phyloP scores from a whole-genome alignment of 345 rosid species.

The Lumnitzera littorea region DNA sequence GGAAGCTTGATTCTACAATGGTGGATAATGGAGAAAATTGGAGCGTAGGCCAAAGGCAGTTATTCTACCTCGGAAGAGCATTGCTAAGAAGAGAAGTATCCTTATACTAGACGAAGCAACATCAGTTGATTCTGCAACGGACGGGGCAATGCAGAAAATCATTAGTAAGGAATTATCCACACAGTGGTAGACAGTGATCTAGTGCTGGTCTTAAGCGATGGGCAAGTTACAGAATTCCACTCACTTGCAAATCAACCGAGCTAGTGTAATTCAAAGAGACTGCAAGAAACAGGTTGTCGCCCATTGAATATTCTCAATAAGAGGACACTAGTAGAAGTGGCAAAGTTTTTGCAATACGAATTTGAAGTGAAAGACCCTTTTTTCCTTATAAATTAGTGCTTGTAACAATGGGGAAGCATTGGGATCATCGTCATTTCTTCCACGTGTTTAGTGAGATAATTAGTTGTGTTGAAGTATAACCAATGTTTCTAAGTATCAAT shows the following conservation, averaged over 20 bases:
- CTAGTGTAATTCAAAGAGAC: not conserved
- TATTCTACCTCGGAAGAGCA: slow-evolving; percentile 80
- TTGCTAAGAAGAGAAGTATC: slow-evolving; percentile 72
- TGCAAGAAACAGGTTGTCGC: no score
- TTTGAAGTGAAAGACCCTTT: no score
- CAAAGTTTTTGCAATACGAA: no score
- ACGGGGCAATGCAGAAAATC: slow-evolving; percentile 70
- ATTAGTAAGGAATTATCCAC: slow-evolving; percentile 78
- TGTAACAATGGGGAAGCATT: no score
- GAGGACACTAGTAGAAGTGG: no score
- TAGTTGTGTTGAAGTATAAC: no score
- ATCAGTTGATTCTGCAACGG: slow-evolving; percentile 90
- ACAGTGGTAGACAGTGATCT: slow-evolving; percentile 51
- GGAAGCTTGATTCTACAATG: slow-evolving; percentile 70
- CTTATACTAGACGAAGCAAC: slow-evolving; percentile 93
- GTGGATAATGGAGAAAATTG: slow-evolving; percentile 90
- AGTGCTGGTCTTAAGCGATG: slow-evolving; percentile 90
- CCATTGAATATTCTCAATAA: no score
- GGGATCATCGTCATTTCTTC: no score
- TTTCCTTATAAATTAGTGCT: no score
- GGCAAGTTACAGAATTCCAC: slow-evolving; percentile 80
- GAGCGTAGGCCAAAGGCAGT: slow-evolving; percentile 87
- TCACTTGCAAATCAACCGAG: slow-evolving; percentile 36
- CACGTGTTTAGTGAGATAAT: no score
- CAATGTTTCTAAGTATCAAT: no score